Evolutionary conservation across 768 basidiomycete species (phyloP).

Genomic region (Porpolomopsis calyptriformis): DNA sequence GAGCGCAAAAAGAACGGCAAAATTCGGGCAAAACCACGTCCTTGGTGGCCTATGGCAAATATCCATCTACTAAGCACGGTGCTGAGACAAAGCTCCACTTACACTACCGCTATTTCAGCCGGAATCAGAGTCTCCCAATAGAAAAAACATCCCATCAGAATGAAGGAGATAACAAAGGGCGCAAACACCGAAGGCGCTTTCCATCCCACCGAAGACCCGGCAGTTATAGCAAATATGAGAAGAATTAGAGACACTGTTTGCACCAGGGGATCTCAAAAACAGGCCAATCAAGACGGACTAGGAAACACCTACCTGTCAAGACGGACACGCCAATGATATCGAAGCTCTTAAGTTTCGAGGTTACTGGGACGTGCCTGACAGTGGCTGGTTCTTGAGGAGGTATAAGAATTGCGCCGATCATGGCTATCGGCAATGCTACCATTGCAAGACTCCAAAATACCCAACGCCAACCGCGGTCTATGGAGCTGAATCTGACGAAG

Average conservation of each 20-base stretch:
- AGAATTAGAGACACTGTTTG: conserved; percentile 25
- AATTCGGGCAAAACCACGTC: conserved; percentile 31
- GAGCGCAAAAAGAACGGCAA: conserved; percentile 25
- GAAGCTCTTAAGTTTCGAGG: conserved; percentile 19
- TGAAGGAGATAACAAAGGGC: conserved; percentile 35
- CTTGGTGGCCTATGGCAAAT: conserved; percentile 13
- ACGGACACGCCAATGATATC: conserved; percentile 30
- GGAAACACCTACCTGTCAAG: conserved; percentile 22
- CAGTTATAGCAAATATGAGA: conserved; percentile 34
- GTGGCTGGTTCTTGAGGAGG: conserved; percentile 15
- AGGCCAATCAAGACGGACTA: too few relatives aligned
- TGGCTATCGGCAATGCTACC: conserved; percentile 23
- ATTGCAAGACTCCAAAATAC: conserved; percentile 40
- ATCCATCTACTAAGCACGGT: background rate
- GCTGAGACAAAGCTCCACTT: conserved; percentile 9
- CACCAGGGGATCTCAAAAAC: background rate
- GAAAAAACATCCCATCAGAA: conserved; percentile 35
- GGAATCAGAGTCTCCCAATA: conserved; percentile 37
- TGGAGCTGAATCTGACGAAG: conserved; percentile 27
- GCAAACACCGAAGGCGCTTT: conserved; percentile 31
- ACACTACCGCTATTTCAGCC: conserved; percentile 32
- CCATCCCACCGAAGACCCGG: conserved; percentile 43
- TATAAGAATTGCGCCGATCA: conserved; percentile 24
- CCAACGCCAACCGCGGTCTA: conserved; percentile 29
- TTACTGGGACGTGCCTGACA: too few relatives aligned